These are phyloP conservation scores for Globisporangium megalacanthum DNA, from an alignment of 352 stramenopile genomes.

Conservation along the genomic window DNA sequence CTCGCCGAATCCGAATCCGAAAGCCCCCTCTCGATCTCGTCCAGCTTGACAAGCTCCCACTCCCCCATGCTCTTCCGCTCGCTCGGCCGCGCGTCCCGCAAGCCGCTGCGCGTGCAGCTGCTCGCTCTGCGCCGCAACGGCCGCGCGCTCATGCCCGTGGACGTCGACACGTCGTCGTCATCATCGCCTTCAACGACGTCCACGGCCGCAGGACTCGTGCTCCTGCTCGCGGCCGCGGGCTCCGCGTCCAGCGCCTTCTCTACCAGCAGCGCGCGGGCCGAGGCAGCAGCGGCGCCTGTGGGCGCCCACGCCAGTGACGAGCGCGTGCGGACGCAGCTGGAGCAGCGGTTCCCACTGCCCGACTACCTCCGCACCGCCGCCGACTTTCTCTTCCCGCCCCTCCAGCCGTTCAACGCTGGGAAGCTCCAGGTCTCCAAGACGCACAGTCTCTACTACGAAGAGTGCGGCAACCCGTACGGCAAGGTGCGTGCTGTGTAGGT, in stretches of 20 bases:
- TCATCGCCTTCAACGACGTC: constrained; percentile 3
- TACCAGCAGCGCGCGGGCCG: constrained; percentile 12
- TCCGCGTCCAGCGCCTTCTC: constrained; percentile 8
- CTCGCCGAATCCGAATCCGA: not conserved
- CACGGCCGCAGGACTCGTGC: constrained; percentile 2
- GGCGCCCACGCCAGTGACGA: not conserved
- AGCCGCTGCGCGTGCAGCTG: constrained; percentile 18
- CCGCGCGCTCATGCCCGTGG: constrained; percentile 10
- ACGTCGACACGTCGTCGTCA: constrained; percentile 4
- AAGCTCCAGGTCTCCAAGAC: constrained; percentile 73
- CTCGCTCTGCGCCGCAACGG: constrained; percentile 11
- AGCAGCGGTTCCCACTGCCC: constrained; percentile 16
- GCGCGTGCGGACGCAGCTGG: constrained; percentile 3
- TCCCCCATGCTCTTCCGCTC: constrained; percentile 18
- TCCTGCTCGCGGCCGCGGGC: not conserved
- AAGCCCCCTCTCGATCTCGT: no score
- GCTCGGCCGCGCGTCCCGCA: constrained; percentile 14
- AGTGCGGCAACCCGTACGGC: constrained; percentile 81
- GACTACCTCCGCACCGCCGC: constrained; percentile 43
- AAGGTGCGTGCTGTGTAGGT: constrained; percentile 23
- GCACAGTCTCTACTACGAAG: constrained; percentile 90
- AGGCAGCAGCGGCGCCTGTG: not conserved
- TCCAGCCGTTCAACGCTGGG: constrained; percentile 80
- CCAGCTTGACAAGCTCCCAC: not conserved
- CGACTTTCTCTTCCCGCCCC: constrained; percentile 75